These are phyloP conservation scores for Phytophthora aleatoria DNA, from an alignment of 352 stramenopile genomes.

Conservation along the genomic window DNA sequence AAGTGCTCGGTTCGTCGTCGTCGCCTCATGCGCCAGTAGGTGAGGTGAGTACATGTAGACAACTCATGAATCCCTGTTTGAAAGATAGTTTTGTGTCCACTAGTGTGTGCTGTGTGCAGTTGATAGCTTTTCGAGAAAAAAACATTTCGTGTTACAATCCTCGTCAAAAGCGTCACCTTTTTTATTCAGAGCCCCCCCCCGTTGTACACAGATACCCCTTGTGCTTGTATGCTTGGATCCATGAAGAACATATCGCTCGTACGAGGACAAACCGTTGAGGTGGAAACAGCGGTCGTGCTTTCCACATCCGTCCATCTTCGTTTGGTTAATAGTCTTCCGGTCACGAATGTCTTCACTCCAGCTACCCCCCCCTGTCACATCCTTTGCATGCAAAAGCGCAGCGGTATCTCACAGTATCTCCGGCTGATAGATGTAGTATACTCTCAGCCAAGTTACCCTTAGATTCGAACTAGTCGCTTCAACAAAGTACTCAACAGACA, in stretches of 20 bases:
- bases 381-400: constrained; percentile 30
- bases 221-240: too few species aligned
- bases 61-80: not conserved
- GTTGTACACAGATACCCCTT: not conserved
- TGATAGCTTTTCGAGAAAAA: not conserved
- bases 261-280: not conserved
- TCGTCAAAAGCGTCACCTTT: too few species aligned
- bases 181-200: too few species aligned
- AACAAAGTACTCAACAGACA: constrained; percentile 7
- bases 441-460: not conserved
- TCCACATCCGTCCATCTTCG: constrained; percentile 17
- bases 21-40: not conserved
- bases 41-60: not conserved
- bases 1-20: constrained; percentile 25
- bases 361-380: not conserved
- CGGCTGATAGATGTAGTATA: constrained; percentile 8
- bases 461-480: not conserved
- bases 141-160: not conserved
- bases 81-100: not conserved
- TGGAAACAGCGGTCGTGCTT: constrained; percentile 22
- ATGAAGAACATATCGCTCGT: too few species aligned
- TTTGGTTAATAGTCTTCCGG: not conserved
- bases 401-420: constrained; percentile 10
- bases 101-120: not conserved
- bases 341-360: constrained; percentile 12